These are phyloP conservation scores for Isoetes engelmannii DNA, from an alignment of 83 land plant species.

Conservation along the genomic window DNA sequence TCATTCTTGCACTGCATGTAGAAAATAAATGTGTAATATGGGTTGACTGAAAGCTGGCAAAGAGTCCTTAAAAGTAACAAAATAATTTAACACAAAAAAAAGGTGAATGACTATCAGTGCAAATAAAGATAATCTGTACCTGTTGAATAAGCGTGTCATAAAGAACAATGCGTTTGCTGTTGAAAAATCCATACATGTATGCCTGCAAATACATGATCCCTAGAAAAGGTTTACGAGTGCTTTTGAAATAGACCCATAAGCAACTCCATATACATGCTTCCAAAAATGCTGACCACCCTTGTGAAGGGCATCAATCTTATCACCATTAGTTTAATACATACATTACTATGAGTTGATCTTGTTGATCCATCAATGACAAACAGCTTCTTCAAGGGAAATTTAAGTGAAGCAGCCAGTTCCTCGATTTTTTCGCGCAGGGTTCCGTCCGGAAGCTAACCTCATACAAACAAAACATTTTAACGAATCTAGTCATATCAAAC, in stretches of 20 bases:
- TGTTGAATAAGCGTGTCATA: conserved; percentile 94
- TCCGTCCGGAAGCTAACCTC: conserved; percentile 77
- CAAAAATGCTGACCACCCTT: background rate
- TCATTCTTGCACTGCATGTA: conserved; percentile 71
- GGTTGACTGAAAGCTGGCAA: background rate
- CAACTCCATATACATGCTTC: background rate
- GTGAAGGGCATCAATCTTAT: background rate
- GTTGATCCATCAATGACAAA: conserved; percentile 99
- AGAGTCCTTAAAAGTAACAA: background rate
- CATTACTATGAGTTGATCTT: conserved; percentile 97
- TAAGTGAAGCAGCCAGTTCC: conserved; percentile 73
- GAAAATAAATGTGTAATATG: too few species aligned
- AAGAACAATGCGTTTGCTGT: conserved; percentile 94
- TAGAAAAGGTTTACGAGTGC: background rate
- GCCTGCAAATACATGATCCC: conserved; percentile 46
- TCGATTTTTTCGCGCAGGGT: conserved; percentile 73
- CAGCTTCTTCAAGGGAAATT: conserved; percentile 88
- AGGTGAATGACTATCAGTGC: conserved; percentile 6
- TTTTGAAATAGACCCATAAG: too few species aligned
- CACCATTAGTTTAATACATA: conserved; percentile 22
- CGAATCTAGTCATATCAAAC: background rate
- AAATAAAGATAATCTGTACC: conserved; percentile 32
- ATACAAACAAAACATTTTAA: background rate
- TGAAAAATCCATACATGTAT: conserved; percentile 98
- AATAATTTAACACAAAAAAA: background rate